A percentile compares a stretch with the other conserved stretches of the same genome.
Conservation (phyloP, 805 yeast genomes). For the Kluyveromyces nonfermentans region DNA sequence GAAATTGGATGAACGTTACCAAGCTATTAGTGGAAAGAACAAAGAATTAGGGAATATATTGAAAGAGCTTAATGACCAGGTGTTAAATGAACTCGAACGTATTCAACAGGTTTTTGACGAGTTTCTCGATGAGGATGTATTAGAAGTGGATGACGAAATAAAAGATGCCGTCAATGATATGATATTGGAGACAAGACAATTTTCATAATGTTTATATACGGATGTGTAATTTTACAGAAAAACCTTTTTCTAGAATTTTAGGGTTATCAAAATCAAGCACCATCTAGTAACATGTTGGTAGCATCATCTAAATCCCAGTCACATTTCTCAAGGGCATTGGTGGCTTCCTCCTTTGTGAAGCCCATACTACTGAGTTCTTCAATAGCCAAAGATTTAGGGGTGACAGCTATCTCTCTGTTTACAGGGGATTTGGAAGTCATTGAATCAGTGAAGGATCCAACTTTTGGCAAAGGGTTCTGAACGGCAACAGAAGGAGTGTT, state of each 20-base stretch:
- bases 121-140: constrained; percentile 18
- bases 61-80: constrained; percentile 9
- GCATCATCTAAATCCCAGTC: constrained; percentile 78
- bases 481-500: constrained; percentile 10
- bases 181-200: constrained; percentile 14
- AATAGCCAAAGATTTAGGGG: constrained; percentile 49
- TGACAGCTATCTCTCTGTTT: constrained; percentile 31
- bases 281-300: constrained; percentile 74
- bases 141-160: constrained; percentile 15
- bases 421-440: constrained; percentile 6
- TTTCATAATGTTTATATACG: constrained; percentile 1
- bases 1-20: constrained; percentile 18
- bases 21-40: constrained; percentile 16
- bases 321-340: constrained; percentile 56
- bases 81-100: constrained; percentile 18
- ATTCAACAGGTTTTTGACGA: constrained; percentile 26
- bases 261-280: constrained; percentile 34
- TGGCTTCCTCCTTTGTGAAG: constrained; percentile 55
- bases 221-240: neutral
- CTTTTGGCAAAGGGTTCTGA: constrained; percentile 11
- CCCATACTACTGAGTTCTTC: constrained; percentile 89
- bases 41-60: constrained; percentile 17
- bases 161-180: constrained; percentile 22
- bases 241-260: neutral
- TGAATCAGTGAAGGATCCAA: constrained; percentile 5